Conservation (phyloP, 768 basidiomycete genomes). For the Infundibulicybe gibba region DNA sequence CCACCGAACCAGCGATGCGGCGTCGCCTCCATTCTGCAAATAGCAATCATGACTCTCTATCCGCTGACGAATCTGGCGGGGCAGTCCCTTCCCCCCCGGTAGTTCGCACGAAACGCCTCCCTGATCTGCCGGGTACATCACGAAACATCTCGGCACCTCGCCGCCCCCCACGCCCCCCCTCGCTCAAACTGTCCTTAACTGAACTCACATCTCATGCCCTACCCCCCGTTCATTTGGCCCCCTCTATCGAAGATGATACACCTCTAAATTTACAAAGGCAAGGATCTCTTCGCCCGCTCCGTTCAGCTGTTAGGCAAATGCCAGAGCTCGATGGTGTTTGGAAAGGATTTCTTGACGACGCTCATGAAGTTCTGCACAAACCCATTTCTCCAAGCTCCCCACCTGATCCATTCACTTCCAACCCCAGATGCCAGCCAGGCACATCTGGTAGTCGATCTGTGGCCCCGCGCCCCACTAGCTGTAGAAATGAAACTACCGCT, state of each 20-base stretch:
- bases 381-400: no score
- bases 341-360: constrained; percentile 22
- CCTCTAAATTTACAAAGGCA: no score
- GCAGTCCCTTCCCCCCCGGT: constrained; percentile 15
- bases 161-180: constrained; percentile 27
- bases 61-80: no score
- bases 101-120: constrained; percentile 18
- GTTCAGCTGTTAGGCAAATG: no score
- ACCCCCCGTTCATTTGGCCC: constrained; percentile 7
- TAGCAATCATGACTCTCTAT: no score
- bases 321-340: constrained; percentile 23
- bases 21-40: no score
- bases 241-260: constrained; percentile 2
- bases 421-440: no score
- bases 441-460: constrained; percentile 16
- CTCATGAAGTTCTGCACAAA: constrained; percentile 9
- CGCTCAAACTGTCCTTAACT: constrained; percentile 14
- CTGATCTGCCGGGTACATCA: background rate
- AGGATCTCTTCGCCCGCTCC: no score
- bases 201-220: constrained; percentile 4
- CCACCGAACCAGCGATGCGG: no score
- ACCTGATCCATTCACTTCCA: no score
- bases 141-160: constrained; percentile 3
- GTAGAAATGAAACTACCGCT: no score
- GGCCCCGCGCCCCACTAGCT: constrained; percentile 2